Conservation (phyloP, 2,329 filamentous ascomycete genomes). For the Epichloe hybrida region DNA sequence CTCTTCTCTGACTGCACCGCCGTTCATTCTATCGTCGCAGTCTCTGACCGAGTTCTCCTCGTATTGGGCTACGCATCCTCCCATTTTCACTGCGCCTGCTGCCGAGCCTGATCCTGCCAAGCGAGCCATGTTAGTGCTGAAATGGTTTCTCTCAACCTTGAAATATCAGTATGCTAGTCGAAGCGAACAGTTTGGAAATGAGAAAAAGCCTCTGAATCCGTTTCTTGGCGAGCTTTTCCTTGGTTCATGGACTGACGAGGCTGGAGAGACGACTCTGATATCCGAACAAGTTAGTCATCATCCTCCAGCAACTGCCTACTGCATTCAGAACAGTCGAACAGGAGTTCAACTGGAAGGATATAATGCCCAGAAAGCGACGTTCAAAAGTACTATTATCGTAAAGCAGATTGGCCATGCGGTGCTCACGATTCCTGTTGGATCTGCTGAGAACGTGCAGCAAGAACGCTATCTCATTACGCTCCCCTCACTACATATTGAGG, state of each 20-base stretch:
- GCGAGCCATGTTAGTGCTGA: slow-evolving; percentile 75
- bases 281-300: slow-evolving; percentile 95
- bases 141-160: slow-evolving; percentile 89
- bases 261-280: slow-evolving; percentile 71
- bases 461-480: slow-evolving; percentile 86
- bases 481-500: slow-evolving; percentile 84
- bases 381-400: slow-evolving; percentile 85
- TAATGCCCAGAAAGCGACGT: slow-evolving; percentile 92
- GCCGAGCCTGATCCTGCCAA: slow-evolving; percentile 67
- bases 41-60: slow-evolving; percentile 70
- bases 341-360: slow-evolving; percentile 74
- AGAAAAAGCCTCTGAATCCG: slow-evolving; percentile 96
- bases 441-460: slow-evolving; percentile 19
- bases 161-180: slow-evolving; percentile 69
- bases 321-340: slow-evolving; percentile 74
- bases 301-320: slow-evolving; percentile 87
- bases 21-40: slow-evolving; percentile 68
- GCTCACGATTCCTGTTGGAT: slow-evolving; percentile 49
- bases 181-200: slow-evolving; percentile 71
- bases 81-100: slow-evolving; percentile 69
- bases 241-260: slow-evolving; percentile 74
- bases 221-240: slow-evolving; percentile 92
- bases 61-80: slow-evolving; percentile 71
- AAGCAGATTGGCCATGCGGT: slow-evolving; percentile 89
- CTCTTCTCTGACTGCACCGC: slow-evolving; percentile 66